Percentiles rank a stretch among this genome's conserved stretches.
phyloP scores from a whole-genome alignment of 108 stramenopile genomes.

The Cyclotella cryptica region DNA sequence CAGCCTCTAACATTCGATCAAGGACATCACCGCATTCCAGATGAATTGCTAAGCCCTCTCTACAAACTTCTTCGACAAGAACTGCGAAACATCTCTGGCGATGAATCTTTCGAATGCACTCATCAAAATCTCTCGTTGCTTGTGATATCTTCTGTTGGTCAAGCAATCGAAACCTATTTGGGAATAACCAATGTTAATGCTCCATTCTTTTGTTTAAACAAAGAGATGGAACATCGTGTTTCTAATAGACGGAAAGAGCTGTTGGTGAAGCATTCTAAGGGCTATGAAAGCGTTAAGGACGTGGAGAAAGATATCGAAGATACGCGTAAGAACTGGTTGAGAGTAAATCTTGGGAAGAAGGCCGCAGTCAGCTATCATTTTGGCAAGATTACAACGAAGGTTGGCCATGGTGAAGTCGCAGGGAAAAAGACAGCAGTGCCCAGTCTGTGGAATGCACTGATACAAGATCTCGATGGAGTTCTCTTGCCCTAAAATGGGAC shows the following conservation, averaged over 20 bases:
- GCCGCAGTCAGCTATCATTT: slow-evolving; percentile 33
- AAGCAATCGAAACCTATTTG: slow-evolving; percentile 45
- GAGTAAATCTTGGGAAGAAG: slow-evolving; percentile 21
- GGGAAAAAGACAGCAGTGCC: slow-evolving; percentile 14
- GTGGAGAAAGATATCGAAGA: slow-evolving; percentile 36
- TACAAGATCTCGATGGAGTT: slow-evolving; percentile 31
- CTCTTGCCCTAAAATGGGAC: slow-evolving; percentile 13
- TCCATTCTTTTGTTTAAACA: slow-evolving; percentile 37
- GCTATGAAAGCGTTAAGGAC: slow-evolving; percentile 33
- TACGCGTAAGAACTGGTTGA: slow-evolving; percentile 32
- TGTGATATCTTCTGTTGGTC: slow-evolving; percentile 32
- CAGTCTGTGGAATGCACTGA: slow-evolving; percentile 19
- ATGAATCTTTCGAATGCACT: slow-evolving; percentile 20
- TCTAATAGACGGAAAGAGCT: slow-evolving; percentile 23
- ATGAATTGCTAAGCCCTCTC: slow-evolving; percentile 26
- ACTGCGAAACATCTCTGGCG: slow-evolving; percentile 15
- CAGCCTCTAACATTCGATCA: slow-evolving; percentile 27
- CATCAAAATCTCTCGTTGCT: slow-evolving; percentile 33
- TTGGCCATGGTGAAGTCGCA: slow-evolving; percentile 16
- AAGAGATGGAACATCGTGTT: slow-evolving; percentile 41
- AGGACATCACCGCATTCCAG: slow-evolving; percentile 32
- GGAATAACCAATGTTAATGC: slow-evolving; percentile 38
- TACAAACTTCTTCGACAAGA: slow-evolving; percentile 34
- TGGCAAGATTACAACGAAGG: slow-evolving; percentile 36
- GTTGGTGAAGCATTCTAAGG: slow-evolving; percentile 41